Evolutionary conservation across 177 flowering plant species (phyloP), one percentile per base, ranked within the genome.

Genomic region (Vitis hybrid): DNA sequence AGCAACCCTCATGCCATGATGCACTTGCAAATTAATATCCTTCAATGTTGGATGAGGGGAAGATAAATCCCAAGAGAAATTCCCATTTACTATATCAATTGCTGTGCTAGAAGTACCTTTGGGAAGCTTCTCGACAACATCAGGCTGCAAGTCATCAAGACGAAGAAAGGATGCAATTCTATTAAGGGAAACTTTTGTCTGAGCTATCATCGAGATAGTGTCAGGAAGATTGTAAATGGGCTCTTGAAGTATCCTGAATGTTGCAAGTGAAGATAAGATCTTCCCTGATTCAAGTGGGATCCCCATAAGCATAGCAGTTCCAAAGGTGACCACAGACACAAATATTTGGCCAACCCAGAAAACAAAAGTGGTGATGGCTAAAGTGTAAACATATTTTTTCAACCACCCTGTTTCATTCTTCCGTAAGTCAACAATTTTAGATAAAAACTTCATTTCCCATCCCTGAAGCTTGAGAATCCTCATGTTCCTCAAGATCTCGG

Each of bases 211-310:
- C 8, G 87, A 79, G 22, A 87, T 69, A 9, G 80, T 66, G 65
- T 79, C 85, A 0, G 87, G 89, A 22, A 87, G 84, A 73, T 14
- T 77, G 72, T 78, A 71, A 31, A 87, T 81, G 15, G 91, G 84
- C 69, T 74, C 77, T 72, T 86, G 85, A 59, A 86, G 81, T 29
- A 82, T 78, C 66, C 82, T 73, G 56, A 87, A 83, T 12, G 90
- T 87, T 70, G 90, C 90, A 22, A 87, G 82, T 10, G 88, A 80
- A 48, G 90, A 78, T 60, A 87, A 62, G 58, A 85, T 73, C 80
- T 84, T 85, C 50, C 91, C 89, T 1, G 91, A 77, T 33, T 79
- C 81, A 10, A 87, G 80, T 3, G 86, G 85, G 73, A 84, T 77
- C 26, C 87, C 87, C 67, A 78, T 13, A 5, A 84, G 65, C 76